Evolutionary conservation across 495 filamentous ascomycete genomes (phyloP).

Genomic region (Aspergillus sparsus): DNA sequence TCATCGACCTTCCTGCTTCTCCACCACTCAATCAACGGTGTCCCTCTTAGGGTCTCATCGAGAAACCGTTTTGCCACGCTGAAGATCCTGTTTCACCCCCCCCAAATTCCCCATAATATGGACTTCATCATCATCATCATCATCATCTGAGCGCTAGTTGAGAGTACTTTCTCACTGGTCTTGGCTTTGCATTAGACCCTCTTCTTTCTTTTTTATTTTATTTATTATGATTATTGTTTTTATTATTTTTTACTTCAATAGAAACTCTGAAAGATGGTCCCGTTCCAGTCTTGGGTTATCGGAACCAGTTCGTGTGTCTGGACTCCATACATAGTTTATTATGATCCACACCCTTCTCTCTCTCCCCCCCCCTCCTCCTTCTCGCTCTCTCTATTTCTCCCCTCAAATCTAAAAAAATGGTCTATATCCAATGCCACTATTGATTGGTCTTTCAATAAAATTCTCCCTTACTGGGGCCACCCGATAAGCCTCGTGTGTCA

Average conservation of each 20-base stretch:
- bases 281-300: not conserved
- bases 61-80: constrained; percentile 3
- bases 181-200: not conserved
- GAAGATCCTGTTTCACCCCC: not conserved
- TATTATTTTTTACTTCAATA: not conserved
- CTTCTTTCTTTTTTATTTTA: not conserved
- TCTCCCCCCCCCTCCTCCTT: not conserved
- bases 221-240: no score
- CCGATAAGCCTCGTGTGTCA: constrained; percentile 38
- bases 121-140: not conserved
- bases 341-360: not conserved
- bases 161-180: not conserved
- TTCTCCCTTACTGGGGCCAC: constrained; percentile 30
- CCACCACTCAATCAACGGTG: not conserved
- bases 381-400: not conserved
- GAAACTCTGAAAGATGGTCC: constrained; percentile 1
- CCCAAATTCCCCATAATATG: not conserved
- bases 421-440: constrained; percentile 19
- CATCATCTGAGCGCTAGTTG: not conserved
- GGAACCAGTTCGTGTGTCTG: not conserved
- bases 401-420: constrained; percentile 1
- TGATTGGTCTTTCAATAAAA: constrained; percentile 23
- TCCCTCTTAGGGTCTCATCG: not conserved
- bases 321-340: not conserved
- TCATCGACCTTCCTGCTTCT: not conserved